A percentile compares a stretch with the other conserved stretches of the same genome.
Evolutionary conservation across 2,329 filamentous ascomycete species (phyloP).

Genomic region (Rutstroemia sp.): DNA sequence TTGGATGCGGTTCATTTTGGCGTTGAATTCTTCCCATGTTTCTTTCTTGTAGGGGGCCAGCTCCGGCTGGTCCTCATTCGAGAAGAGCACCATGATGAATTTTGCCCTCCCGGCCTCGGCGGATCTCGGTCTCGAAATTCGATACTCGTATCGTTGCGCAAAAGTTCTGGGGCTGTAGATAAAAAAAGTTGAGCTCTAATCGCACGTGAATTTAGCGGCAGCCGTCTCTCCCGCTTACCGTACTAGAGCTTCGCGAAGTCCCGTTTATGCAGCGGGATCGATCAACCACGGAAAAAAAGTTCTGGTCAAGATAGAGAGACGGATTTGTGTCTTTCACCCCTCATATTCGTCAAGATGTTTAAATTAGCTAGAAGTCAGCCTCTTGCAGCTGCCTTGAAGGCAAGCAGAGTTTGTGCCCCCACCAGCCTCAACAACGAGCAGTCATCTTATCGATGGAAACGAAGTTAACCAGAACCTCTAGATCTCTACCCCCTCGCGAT

Average conservation of each 20-base stretch:
- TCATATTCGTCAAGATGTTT: conserved; percentile 59
- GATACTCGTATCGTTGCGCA: background rate
- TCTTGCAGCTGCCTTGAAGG: conserved; percentile 71
- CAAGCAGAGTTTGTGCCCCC: conserved; percentile 58
- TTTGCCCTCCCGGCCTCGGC: background rate
- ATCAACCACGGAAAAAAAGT: conserved; percentile 9
- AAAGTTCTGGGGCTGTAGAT: background rate
- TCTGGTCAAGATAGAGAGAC: conserved; percentile 15
- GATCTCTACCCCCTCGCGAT: conserved; percentile 43
- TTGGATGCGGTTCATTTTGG: conserved; percentile 28
- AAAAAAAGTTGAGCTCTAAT: conserved; percentile 1
- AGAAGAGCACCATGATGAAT: conserved; percentile 2
- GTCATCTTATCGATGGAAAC: conserved; percentile 18
- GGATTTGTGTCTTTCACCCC: conserved; percentile 17
- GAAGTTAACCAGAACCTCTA: conserved; percentile 28
- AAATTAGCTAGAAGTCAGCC: conserved; percentile 77
- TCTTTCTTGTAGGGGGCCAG: conserved; percentile 19
- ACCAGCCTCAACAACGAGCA: conserved; percentile 1
- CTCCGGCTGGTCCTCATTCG: conserved; percentile 8
- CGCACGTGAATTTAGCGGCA: conserved; percentile 16
- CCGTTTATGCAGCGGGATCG: conserved; percentile 6
- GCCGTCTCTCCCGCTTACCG: conserved; percentile 10
- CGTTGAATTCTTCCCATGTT: conserved; percentile 24
- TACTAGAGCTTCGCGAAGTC: conserved; percentile 12
- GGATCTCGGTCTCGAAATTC: background rate